These are phyloP conservation scores for Coemansia sp. DNA, from an alignment of 192 early-diverging fungal species.

Conservation along the genomic window DNA sequence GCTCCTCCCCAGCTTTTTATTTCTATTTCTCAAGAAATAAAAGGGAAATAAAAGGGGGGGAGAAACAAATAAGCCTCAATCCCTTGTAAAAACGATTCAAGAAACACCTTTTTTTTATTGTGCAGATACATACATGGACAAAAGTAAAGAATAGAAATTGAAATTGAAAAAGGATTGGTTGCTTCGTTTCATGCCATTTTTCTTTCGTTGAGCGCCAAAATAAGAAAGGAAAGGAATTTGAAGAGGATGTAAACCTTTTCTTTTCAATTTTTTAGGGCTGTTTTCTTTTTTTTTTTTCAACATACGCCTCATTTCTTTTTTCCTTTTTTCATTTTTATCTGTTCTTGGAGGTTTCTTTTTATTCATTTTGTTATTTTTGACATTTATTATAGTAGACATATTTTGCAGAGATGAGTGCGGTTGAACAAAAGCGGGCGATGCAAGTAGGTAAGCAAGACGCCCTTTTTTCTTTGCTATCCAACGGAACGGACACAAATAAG, in stretches of 20 bases:
- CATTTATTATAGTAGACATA: background rate
- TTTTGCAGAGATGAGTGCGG: background rate
- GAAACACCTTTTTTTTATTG: background rate
- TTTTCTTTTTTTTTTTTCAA: background rate
- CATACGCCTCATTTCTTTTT: background rate
- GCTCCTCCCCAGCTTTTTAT: no score
- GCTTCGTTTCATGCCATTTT: background rate
- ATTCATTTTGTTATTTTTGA: constrained; percentile 2
- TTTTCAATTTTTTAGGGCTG: background rate
- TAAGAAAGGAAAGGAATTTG: background rate
- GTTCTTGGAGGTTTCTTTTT: no score
- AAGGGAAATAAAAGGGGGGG: background rate
- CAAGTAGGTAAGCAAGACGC: background rate
- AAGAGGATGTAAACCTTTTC: background rate
- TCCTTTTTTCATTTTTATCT: no score
- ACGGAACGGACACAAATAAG: background rate
- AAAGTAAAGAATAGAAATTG: no score
- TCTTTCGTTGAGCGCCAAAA: background rate
- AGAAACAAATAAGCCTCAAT: background rate
- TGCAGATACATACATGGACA: background rate
- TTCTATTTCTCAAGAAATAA: background rate
- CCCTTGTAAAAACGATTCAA: background rate
- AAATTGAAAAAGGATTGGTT: background rate
- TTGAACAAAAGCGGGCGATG: background rate
- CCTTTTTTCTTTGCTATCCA: background rate